Conservation (phyloP, 1,139 yeast species). For the Yamadazyma kanchanaburiensis region DNA sequence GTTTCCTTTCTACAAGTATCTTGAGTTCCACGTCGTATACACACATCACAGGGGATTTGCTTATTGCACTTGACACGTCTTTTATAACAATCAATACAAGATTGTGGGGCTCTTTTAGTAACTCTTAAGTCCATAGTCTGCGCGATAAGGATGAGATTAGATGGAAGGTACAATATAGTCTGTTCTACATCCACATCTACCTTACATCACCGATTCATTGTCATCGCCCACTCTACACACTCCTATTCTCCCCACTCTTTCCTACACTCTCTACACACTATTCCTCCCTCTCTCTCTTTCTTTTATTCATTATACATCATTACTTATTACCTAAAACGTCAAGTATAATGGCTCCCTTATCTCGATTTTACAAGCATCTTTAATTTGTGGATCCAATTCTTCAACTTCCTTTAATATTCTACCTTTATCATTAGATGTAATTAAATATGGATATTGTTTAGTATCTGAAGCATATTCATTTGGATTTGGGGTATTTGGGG, state of each 20-base stretch:
- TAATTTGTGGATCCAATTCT: slow-evolving; percentile 18
- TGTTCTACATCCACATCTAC: no score
- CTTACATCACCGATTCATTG: no score
- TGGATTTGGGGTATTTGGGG: slow-evolving; percentile 9
- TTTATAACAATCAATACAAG: slow-evolving; percentile 22
- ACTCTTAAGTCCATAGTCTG: slow-evolving; percentile 3
- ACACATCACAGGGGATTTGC: slow-evolving; percentile 27
- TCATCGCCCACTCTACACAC: no score
- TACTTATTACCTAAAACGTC: slow-evolving; percentile 23
- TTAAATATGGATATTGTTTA: slow-evolving; percentile 14
- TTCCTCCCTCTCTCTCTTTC: no score
- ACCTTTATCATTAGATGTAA: slow-evolving; percentile 18
- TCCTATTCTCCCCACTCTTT: no score
- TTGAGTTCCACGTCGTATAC: slow-evolving; percentile 19
- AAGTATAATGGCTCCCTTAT: slow-evolving; percentile 27
- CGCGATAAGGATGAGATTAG: no score
- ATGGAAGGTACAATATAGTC: no score
- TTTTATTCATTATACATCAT: no score
- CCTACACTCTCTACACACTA: no score
- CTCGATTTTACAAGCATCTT: slow-evolving; percentile 19
- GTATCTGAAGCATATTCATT: slow-evolving; percentile 5
- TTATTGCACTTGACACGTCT: slow-evolving; percentile 28
- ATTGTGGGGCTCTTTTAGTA: slow-evolving; percentile 18
- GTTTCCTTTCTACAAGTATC: slow-evolving; percentile 9
- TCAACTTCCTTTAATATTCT: slow-evolving; percentile 18